Base-by-base conservation (phyloP, 305 asterid genomes). In the Andrographis paniculata region DNA sequence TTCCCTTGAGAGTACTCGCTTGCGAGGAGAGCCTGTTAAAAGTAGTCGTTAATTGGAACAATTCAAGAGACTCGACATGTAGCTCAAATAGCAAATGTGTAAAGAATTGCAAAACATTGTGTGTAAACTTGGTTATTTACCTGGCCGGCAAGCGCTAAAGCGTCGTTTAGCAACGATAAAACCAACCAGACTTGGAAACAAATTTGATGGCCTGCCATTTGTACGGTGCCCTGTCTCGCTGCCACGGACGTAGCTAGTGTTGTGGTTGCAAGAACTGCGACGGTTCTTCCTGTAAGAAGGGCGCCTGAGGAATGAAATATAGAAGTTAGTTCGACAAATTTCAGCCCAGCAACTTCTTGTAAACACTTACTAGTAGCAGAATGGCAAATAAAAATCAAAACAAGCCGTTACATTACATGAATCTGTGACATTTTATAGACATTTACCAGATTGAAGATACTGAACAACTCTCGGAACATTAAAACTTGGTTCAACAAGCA, bases 81-180 rank as follows among this genome's bases (percentile, higher is more conserved):
- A n/a, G n/a, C n/a, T n/a, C n/a, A n/a, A n/a, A n/a, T n/a, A n/a
- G n/a, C n/a, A n/a, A n/a, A n/a, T n/a, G n/a, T n/a, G n/a, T n/a
- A n/a, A n/a, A n/a, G n/a, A n/a, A n/a, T n/a, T n/a, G n/a, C n/a
- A n/a, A n/a, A n/a, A n/a, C n/a, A n/a, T n/a, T n/a, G n/a, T n/a
- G n/a, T n/a, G n/a, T n/a, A n/a, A n/a, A n/a, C n/a, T n/a, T n/a
- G n/a, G 30, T 24, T 24, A 24, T 24, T 3, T 72, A 89, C 98
- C 92, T 86, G 98, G 35, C 98, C 96, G 44, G 96, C 87, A 66
- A 89, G 93, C 47, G 96, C 98, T 56, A 89, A 64, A 65, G 96
- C 96, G 67, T 89, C 96, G 60, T 82, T 89, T 45, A 89, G 85
- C 84, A 89, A 66, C 55, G 98, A 89, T 55, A 89, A 61, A 31